Evolutionary conservation across 306 rosid species (phyloP).

Genomic region (Vigna mungo): DNA sequence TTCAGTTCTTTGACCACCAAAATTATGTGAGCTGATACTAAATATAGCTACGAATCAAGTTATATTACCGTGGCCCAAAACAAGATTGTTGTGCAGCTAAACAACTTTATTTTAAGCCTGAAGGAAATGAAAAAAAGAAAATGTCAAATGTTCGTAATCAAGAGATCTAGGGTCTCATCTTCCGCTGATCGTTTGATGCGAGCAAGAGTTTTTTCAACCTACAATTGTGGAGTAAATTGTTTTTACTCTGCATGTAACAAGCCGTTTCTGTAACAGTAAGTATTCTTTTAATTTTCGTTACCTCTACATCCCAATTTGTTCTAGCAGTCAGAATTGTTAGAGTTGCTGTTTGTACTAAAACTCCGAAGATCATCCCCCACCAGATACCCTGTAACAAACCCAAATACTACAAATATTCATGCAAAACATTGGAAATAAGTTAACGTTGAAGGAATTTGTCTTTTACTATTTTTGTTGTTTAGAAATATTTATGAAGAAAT

Average conservation of each 20-base stretch:
- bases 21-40: too few relatives aligned
- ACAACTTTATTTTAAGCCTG: neutral
- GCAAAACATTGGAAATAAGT: too few relatives aligned
- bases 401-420: neutral
- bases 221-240: constrained; percentile 24
- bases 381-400: constrained; percentile 62
- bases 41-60: neutral
- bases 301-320: constrained; percentile 73
- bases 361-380: constrained; percentile 82
- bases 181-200: constrained; percentile 56
- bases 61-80: neutral
- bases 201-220: constrained; percentile 62
- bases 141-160: constrained; percentile 36
- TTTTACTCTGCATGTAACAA: neutral
- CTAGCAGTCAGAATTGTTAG: constrained; percentile 63
- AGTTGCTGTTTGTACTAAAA: constrained; percentile 60
- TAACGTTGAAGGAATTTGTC: too few relatives aligned
- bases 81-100: too few relatives aligned
- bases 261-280: neutral
- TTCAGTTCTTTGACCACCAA: too few relatives aligned
- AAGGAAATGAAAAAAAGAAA: neutral
- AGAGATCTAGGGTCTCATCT: constrained; percentile 42
- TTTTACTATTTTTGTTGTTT: too few relatives aligned
- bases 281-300: constrained; percentile 11
- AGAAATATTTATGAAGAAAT: neutral